Conservation (phyloP, 805 yeast species). For the Lachancea cidri region DNA sequence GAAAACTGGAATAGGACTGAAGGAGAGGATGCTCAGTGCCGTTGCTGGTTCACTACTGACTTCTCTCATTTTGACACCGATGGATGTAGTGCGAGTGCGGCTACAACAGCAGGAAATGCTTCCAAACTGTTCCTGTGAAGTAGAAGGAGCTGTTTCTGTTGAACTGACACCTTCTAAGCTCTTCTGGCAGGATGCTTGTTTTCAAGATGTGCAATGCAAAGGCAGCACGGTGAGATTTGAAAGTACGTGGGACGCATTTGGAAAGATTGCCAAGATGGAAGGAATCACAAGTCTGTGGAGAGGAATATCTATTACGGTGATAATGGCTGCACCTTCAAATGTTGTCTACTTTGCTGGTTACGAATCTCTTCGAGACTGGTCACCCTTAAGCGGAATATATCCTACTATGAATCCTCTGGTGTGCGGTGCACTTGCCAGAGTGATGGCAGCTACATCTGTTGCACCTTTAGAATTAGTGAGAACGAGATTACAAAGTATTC, state of each 20-base stretch:
- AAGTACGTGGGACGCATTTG: slow-evolving; percentile 73
- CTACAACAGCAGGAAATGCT: slow-evolving; percentile 72
- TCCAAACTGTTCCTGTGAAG: slow-evolving; percentile 37
- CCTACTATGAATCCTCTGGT: slow-evolving; percentile 61
- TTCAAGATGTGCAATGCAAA: slow-evolving; percentile 29
- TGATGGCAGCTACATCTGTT: slow-evolving; percentile 74
- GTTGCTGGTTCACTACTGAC: slow-evolving; percentile 71
- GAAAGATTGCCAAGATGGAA: slow-evolving; percentile 61
- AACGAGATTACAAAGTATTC: slow-evolving; percentile 88
- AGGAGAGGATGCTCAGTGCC: slow-evolving; percentile 73
- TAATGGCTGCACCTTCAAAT: slow-evolving; percentile 91
- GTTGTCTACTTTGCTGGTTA: slow-evolving; percentile 93
- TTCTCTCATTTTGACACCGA: slow-evolving; percentile 70
- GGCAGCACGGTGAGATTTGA: slow-evolving; percentile 35
- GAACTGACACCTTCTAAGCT: slow-evolving; percentile 16
- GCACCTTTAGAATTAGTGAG: slow-evolving; percentile 85
- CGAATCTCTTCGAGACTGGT: slow-evolving; percentile 75
- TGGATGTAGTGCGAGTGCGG: slow-evolving; percentile 74
- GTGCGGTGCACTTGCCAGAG: slow-evolving; percentile 82
- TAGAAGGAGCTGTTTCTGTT: slow-evolving; percentile 8
- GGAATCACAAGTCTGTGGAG: slow-evolving; percentile 81
- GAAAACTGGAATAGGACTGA: slow-evolving; percentile 38
- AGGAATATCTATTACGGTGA: slow-evolving; percentile 73
- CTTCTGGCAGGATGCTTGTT: slow-evolving; percentile 33
- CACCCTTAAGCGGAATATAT: slow-evolving; percentile 42